Percentiles rank a stretch among this genome's conserved stretches.
Evolutionary conservation across 2,329 filamentous ascomycete species (phyloP).

Genomic region (Cladosporium sp.): DNA sequence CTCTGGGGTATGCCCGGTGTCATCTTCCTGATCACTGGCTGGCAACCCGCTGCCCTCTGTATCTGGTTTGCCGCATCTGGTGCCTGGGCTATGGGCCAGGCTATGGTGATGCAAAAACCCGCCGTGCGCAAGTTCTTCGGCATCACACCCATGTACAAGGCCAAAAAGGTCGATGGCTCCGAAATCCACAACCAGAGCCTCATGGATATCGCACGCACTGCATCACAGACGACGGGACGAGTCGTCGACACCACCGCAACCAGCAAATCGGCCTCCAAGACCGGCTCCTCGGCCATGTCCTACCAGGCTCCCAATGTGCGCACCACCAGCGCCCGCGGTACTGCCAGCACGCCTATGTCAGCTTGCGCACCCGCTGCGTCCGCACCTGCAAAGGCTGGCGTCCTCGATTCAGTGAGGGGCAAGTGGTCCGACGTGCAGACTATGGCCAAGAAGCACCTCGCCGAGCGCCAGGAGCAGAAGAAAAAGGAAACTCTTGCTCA

Average conservation of each 20-base stretch:
- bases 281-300: background rate
- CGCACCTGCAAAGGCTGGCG: background rate
- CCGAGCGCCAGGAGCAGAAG: slow-evolving; percentile 19
- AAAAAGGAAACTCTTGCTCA: slow-evolving; percentile 26
- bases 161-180: background rate
- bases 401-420: slow-evolving; percentile 18
- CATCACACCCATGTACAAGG: slow-evolving; percentile 40
- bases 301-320: slow-evolving; percentile 20
- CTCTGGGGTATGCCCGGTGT: slow-evolving; percentile 54
- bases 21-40: slow-evolving; percentile 55
- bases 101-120: slow-evolving; percentile 39
- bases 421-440: slow-evolving; percentile 2
- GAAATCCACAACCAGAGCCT: background rate
- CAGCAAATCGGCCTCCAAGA: background rate
- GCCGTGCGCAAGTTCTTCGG: slow-evolving; percentile 40
- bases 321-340: background rate
- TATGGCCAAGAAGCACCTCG: slow-evolving; percentile 5
- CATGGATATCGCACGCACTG: background rate
- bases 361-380: background rate
- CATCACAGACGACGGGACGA: background rate
- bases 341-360: background rate
- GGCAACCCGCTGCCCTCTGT: slow-evolving; percentile 59
- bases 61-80: slow-evolving; percentile 60
- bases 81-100: slow-evolving; percentile 42
- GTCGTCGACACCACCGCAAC: slow-evolving; percentile 4